Percentiles rank a stretch among this genome's conserved stretches.
Conservation (phyloP, 768 basidiomycete species). For the Hericium coralloides region DNA sequence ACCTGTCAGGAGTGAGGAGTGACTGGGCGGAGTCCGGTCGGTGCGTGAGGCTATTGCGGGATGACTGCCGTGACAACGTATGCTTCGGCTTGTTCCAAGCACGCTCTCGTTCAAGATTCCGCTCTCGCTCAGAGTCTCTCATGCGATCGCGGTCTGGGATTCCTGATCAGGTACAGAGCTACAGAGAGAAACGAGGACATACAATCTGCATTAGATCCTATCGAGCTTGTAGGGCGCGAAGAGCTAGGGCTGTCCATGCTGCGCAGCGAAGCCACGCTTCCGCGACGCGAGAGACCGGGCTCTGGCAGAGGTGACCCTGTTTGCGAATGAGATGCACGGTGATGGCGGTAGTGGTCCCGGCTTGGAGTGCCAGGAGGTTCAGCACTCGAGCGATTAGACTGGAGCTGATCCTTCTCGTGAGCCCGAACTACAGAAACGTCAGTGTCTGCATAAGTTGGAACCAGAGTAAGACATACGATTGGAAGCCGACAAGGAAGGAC, state of each 20-base stretch:
- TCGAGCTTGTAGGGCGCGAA: slow-evolving; percentile 6
- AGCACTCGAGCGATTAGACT: not conserved
- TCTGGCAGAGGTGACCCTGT: slow-evolving; percentile 13
- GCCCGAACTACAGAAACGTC: not conserved
- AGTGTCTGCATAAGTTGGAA: not conserved
- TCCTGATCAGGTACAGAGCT: not conserved
- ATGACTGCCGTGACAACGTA: slow-evolving; percentile 31
- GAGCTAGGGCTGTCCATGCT: slow-evolving; percentile 9
- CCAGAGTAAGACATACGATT: not conserved
- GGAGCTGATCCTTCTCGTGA: not conserved
- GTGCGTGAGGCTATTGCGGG: slow-evolving; percentile 32
- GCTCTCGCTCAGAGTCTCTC: slow-evolving; percentile 23
- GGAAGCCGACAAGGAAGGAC: not conserved
- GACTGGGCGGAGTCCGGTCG: slow-evolving; percentile 2
- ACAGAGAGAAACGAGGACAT: not conserved
- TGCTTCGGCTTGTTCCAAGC: slow-evolving; percentile 37
- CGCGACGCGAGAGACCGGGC: slow-evolving; percentile 6
- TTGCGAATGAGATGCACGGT: slow-evolving; percentile 13
- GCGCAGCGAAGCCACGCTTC: slow-evolving; percentile 1
- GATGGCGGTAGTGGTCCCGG: slow-evolving; percentile 14
- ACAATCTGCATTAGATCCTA: slow-evolving; percentile 12
- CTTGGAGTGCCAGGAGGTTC: slow-evolving; percentile 6
- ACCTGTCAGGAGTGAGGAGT: not conserved
- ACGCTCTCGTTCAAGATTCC: slow-evolving; percentile 31
- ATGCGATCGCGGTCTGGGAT: slow-evolving; percentile 20